Base-by-base conservation (phyloP, 225 moss, liverwort and hornwort species). In the Anthoceros angustus region DNA sequence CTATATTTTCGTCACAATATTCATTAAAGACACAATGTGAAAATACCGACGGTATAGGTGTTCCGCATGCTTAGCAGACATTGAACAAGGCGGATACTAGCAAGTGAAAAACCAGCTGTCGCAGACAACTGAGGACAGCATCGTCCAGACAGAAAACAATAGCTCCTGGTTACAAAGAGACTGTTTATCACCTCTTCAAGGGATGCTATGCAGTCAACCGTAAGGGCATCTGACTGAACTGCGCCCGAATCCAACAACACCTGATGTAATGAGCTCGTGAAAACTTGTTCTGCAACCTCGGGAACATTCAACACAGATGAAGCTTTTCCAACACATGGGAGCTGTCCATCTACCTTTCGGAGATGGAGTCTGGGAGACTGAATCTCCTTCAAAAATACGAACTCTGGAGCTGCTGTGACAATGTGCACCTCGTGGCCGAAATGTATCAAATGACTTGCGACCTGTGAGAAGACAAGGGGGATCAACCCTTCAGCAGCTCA, bases 391-490 rank as follows among this genome's bases (percentile, higher is more conserved):
- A 42, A 75, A 65, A 93, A 93, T 25, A 87, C 76, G 67, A 82
- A 93, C 40, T 83, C 79, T 42, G 89, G 86, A 18, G 86, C 88
- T 25, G 72, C 86, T 8, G 89, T 85, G 41, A 89, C 92, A 71
- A 93, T 74, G 70, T 93, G 87, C 65, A 93, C 87, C 71, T 82
- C 88, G 63, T 93, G 86, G 39, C 86, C 89, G 43, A 80, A 80
- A 9, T 43, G 68, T 72, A 89, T 85, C 66, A 93, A 64, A 45
- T 93, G 80, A 24, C 87, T 72, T 2, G 74, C 83, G 43, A 93
- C 83, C 86, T 86, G 83, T 79, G 50, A 67, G 39, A 41, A 66
- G 74, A 65, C 55, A 15, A 9, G 7, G 18, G 18, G 12, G 14
- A 7, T 55, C 55, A 23, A 18, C 14, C 18, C n/a, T 15, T 15